phyloP scores from a whole-genome alignment of 257 asterid genomes.

The Nemophila menziesii region DNA sequence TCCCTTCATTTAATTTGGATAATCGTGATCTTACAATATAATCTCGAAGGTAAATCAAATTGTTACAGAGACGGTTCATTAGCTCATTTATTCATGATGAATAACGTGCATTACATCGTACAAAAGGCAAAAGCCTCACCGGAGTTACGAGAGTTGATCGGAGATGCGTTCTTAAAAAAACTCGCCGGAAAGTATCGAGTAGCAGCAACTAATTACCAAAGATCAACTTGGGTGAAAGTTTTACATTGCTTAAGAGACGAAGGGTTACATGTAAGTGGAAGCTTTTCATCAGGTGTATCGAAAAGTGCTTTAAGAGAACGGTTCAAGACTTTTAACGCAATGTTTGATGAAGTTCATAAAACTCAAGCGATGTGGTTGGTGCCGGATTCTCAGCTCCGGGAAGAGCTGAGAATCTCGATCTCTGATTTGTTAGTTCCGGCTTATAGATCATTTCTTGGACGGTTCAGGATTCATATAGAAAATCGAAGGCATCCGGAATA shows the following conservation, averaged over 20 bases:
- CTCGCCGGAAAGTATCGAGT: slow-evolving; percentile 44
- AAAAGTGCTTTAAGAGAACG: slow-evolving; percentile 73
- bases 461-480: slow-evolving; percentile 79
- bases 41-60: slow-evolving; percentile 67
- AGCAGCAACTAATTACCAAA: slow-evolving; percentile 62
- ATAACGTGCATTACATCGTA: slow-evolving; percentile 75
- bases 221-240: slow-evolving; percentile 73
- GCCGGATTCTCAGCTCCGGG: slow-evolving; percentile 79
- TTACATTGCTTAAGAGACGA: slow-evolving; percentile 81
- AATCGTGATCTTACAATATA: slow-evolving; percentile 60
- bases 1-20: slow-evolving; percentile 81
- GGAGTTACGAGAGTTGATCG: slow-evolving; percentile 78
- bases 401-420: slow-evolving; percentile 79
- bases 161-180: slow-evolving; percentile 52
- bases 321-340: slow-evolving; percentile 73
- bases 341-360: slow-evolving; percentile 84
- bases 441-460: slow-evolving; percentile 75
- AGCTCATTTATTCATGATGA: slow-evolving; percentile 86
- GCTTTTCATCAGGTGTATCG: slow-evolving; percentile 76
- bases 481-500: slow-evolving; percentile 90
- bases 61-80: slow-evolving; percentile 65
- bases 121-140: slow-evolving; percentile 69
- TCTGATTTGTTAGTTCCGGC: slow-evolving; percentile 70
- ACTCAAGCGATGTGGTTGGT: slow-evolving; percentile 78
- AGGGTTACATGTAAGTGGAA: slow-evolving; percentile 72